These are phyloP conservation scores for Colletotrichum melonis DNA, from an alignment of 2,329 filamentous ascomycete genomes.

Conservation along the genomic window DNA sequence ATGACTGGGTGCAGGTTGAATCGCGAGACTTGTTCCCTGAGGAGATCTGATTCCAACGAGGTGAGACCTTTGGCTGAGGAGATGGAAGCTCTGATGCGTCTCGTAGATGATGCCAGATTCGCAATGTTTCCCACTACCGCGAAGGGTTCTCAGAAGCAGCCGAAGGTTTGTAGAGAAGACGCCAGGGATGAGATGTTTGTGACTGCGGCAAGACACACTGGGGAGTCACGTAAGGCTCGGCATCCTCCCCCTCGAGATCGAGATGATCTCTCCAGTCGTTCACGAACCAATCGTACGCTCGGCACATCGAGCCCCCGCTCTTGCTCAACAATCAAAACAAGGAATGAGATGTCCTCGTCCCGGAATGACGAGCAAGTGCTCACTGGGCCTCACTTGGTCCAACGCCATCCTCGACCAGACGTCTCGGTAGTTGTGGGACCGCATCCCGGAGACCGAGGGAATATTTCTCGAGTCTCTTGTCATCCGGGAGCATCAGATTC, in stretches of 20 bases:
- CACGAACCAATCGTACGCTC: constrained; percentile 4
- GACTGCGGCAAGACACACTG: neutral
- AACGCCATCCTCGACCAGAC: neutral
- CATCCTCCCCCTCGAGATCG: neutral
- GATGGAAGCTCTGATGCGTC: neutral
- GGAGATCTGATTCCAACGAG: neutral
- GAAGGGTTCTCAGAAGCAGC: neutral
- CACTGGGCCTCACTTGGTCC: neutral
- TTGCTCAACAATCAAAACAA: neutral
- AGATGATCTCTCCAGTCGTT: neutral
- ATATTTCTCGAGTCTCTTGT: neutral
- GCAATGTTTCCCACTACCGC: neutral
- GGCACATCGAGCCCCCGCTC: neutral
- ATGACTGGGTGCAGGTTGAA: neutral
- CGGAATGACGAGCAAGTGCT: neutral
- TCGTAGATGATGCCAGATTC: neutral
- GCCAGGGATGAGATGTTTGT: neutral
- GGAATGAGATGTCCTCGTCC: neutral
- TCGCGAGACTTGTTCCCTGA: neutral
- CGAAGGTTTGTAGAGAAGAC: neutral
- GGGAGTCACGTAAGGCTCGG: neutral
- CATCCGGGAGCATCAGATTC: constrained; percentile 9
- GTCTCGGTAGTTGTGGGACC: neutral
- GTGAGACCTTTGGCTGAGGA: constrained; percentile 1
- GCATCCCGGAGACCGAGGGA: neutral